Evolutionary conservation across 192 early-diverging fungal species (phyloP), one percentile per base, ranked within the genome.

Genomic region (Coemansia sp.): DNA sequence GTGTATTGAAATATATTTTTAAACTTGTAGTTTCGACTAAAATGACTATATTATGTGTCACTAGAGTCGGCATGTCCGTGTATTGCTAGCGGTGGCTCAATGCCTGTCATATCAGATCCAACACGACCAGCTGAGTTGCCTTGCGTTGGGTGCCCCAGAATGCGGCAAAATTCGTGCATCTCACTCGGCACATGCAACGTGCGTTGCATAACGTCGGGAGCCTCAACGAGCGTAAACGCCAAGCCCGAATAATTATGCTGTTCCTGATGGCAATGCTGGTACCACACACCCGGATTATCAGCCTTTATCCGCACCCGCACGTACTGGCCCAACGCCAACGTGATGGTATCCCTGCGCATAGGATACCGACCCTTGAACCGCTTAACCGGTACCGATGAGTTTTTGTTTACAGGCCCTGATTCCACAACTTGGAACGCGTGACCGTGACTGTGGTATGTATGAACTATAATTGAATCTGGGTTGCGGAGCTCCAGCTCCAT

Each of bases 231-330:
- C 4, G 62, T 27, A 67, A 37, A 71, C 90, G 91, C 77, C 92
- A 93, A 24, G 6, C 21, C 19, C 6, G 19, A 19, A n/a, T 11
- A 5, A 11, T 35, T 35, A 8, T 35, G 32, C 7, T 35, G 32
- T 8, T 35, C 32, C 1, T 35, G 32, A 3, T 35, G 32, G 1
- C 32, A 35, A 75, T 93, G 92, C 76, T 93, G 84, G 39, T 89
- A 69, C 92, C 92, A 95, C n/a, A 86, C 85, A 19, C 91, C 93
- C 4, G 90, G 89, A 72, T 93, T 94, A 69, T 93, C 38, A 88
- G 75, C 15, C 85, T 86, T 65, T 90, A 92, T 62, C 87, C 91
- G 77, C 51, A 95, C 76, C 19, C 84, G 84, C 27, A 81, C 76
- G 56, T 86, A 88, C 35, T 83, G 64, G 56, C 76, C 57, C n/a